These are phyloP conservation scores for Colletotrichum tabaci DNA, from an alignment of 2,329 filamentous ascomycete species.

Conservation along the genomic window DNA sequence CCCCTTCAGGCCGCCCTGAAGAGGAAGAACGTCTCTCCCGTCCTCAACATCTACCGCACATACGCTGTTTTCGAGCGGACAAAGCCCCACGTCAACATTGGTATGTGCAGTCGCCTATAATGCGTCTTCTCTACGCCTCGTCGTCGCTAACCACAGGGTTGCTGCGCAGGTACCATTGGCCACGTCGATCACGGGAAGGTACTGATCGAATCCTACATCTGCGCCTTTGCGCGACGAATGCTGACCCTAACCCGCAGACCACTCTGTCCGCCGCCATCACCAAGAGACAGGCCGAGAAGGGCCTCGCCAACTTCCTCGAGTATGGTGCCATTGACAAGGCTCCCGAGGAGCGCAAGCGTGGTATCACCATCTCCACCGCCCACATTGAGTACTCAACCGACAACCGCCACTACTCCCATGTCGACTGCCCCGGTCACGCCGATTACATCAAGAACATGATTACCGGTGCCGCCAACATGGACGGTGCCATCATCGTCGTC, in stretches of 20 bases:
- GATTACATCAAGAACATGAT: constrained; percentile 99
- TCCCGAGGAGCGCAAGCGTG: constrained; percentile 98
- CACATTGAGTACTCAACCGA: constrained; percentile 99
- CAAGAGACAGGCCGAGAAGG: constrained; percentile 96
- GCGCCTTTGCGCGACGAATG: constrained; percentile 5
- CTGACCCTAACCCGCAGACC: constrained; percentile 72
- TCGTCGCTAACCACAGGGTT: constrained; percentile 41
- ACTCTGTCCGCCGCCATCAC: constrained; percentile 99
- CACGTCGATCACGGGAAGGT: constrained; percentile 99
- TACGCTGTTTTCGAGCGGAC: constrained; percentile 85
- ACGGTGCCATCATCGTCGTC: constrained; percentile 98
- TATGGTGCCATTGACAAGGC: constrained; percentile 99
- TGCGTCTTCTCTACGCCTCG: constrained; percentile 13
- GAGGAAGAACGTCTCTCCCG: constrained; percentile 73
- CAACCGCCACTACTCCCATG: constrained; percentile 96
- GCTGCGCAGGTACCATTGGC: constrained; percentile 85
- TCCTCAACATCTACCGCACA: constrained; percentile 76
- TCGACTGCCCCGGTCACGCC: constrained; percentile 99
- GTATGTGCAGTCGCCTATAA: constrained; percentile 61
- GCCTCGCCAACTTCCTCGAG: constrained; percentile 93
- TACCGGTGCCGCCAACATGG: constrained; percentile 99
- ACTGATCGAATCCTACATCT: constrained; percentile 42
- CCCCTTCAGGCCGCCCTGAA: constrained; percentile 81
- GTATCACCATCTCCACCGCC: constrained; percentile 98
- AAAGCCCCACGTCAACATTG: constrained; percentile 99